Percentiles rank a stretch among this genome's conserved stretches.
Conservation (phyloP, 495 filamentous ascomycete genomes). For the Xylaria castorea region DNA sequence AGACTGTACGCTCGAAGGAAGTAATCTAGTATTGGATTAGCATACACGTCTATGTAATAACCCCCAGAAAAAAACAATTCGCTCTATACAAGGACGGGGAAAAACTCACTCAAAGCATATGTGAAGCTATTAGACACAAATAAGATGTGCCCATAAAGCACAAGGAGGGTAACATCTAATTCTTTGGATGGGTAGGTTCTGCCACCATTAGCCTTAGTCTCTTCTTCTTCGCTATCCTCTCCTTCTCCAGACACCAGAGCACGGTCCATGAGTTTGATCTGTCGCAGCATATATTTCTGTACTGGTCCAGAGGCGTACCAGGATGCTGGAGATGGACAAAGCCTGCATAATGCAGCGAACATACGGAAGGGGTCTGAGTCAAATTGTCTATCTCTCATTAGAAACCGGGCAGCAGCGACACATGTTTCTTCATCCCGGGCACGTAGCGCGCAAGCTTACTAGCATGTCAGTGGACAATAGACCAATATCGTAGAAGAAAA, state of each 20-base stretch:
- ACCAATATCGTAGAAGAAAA: background rate
- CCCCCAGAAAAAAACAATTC: background rate
- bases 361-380: conserved; percentile 84
- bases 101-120: conserved; percentile 71
- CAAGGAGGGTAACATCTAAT: conserved; percentile 70
- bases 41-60: conserved; percentile 1
- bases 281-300: conserved; percentile 88
- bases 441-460: conserved; percentile 76
- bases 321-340: conserved; percentile 64
- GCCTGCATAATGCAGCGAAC: conserved; percentile 71
- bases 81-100: background rate
- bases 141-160: conserved; percentile 88
- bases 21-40: conserved; percentile 62
- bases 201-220: conserved; percentile 34
- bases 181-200: conserved; percentile 40
- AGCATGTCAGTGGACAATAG: conserved; percentile 29
- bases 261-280: conserved; percentile 88
- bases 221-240: conserved; percentile 34
- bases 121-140: conserved; percentile 78
- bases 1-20: conserved; percentile 86
- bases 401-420: conserved; percentile 73
- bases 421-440: conserved; percentile 81
- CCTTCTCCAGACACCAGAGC: conserved; percentile 31
- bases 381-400: conserved; percentile 85
- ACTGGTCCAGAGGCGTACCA: conserved; percentile 67